Percentiles rank a stretch among this genome's conserved stretches.
Evolutionary conservation across 805 yeast species (phyloP).

Genomic region (Ogataea trehalophila): DNA sequence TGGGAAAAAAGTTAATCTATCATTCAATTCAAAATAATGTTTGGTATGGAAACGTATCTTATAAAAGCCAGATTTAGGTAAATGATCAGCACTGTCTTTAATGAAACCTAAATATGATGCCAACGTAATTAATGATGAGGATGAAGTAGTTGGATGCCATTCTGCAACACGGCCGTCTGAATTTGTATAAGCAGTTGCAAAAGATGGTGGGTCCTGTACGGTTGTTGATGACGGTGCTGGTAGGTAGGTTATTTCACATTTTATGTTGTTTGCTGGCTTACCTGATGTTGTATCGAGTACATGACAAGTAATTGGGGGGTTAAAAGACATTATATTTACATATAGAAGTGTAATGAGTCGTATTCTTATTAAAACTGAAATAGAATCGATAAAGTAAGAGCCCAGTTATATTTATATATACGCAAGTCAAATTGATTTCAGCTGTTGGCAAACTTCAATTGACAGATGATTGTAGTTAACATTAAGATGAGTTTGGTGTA

Average conservation of each 20-base stretch:
- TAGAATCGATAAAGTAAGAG: too few species aligned
- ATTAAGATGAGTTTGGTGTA: too few species aligned
- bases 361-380: too few species aligned
- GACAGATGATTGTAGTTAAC: too few species aligned
- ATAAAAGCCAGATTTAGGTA: slow-evolving; percentile 54
- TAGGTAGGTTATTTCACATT: slow-evolving; percentile 52
- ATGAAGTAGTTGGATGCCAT: slow-evolving; percentile 47
- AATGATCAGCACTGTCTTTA: slow-evolving; percentile 2
- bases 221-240: slow-evolving; percentile 15
- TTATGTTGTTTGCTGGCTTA: slow-evolving; percentile 73
- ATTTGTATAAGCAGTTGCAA: slow-evolving; percentile 71
- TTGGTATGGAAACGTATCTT: slow-evolving; percentile 75
- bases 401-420: too few species aligned
- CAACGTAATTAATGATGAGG: slow-evolving; percentile 13
- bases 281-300: slow-evolving; percentile 82
- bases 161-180: slow-evolving; percentile 71
- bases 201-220: slow-evolving; percentile 30
- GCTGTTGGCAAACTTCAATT: too few species aligned
- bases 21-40: slow-evolving; percentile 46
- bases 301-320: slow-evolving; percentile 78
- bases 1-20: slow-evolving; percentile 67
- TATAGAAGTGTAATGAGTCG: background rate
- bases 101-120: slow-evolving; percentile 7
- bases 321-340: slow-evolving; percentile 20
- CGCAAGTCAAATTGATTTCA: too few species aligned